phyloP scores from a whole-genome alignment of 768 basidiomycete genomes.

The Lactarius psammicola region DNA sequence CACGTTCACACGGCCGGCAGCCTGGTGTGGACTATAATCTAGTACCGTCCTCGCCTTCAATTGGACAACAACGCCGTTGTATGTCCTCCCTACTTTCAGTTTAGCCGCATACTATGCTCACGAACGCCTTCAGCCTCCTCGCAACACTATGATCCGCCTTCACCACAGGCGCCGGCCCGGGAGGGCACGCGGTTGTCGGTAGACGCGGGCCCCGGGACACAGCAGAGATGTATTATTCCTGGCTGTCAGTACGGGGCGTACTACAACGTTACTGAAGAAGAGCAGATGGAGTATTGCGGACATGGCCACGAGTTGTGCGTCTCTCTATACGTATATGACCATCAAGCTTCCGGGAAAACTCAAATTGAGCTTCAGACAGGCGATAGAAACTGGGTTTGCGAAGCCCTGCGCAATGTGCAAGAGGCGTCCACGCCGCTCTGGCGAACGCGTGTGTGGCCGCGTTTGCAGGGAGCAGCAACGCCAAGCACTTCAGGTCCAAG shows the following conservation, averaged over 20 bases:
- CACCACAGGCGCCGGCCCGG: neutral
- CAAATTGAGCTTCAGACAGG: slow-evolving; percentile 11
- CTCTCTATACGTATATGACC: neutral
- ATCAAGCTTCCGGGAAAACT: no score
- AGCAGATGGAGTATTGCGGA: slow-evolving; percentile 25
- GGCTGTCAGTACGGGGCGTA: slow-evolving; percentile 16
- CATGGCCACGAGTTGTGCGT: slow-evolving; percentile 22
- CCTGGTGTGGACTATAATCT: neutral
- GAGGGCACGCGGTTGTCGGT: neutral
- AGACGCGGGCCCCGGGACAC: neutral
- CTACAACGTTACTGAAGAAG: slow-evolving; percentile 13
- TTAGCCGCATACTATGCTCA: neutral
- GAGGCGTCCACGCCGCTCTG: slow-evolving; percentile 10
- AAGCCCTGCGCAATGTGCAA: slow-evolving; percentile 16
- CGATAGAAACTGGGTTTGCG: slow-evolving; percentile 13
- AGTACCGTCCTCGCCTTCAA: neutral
- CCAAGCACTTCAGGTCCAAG: neutral
- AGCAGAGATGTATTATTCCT: slow-evolving; percentile 7
- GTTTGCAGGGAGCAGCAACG: slow-evolving; percentile 8
- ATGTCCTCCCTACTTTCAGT: neutral
- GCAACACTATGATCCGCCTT: neutral
- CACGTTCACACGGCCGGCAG: neutral
- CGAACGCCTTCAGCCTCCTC: neutral
- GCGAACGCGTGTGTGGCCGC: slow-evolving; percentile 16
- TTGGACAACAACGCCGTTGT: neutral